These are phyloP conservation scores for Blumeriella jaapii DNA, from an alignment of 2,329 filamentous ascomycete genomes.

Conservation along the genomic window DNA sequence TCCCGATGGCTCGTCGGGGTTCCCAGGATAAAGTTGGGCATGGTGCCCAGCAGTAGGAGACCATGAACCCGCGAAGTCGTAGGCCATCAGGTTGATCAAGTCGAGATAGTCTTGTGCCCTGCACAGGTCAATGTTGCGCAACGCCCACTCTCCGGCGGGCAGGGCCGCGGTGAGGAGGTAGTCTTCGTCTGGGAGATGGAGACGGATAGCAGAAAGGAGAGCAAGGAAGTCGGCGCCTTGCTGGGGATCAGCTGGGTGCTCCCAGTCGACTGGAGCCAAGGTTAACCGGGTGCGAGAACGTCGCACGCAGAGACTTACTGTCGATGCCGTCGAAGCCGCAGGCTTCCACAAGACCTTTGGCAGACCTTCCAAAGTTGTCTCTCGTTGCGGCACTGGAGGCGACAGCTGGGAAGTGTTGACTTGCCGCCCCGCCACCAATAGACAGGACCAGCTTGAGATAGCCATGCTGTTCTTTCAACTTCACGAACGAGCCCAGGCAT, in stretches of 20 bases:
- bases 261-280: constrained; percentile 59
- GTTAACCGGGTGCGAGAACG: constrained; percentile 1
- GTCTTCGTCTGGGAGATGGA: constrained; percentile 53
- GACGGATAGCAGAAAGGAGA: constrained; percentile 54
- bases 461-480: constrained; percentile 58
- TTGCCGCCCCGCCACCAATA: constrained; percentile 57
- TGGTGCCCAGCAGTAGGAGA: constrained; percentile 58
- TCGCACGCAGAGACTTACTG: constrained; percentile 37
- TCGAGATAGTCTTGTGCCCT: constrained; percentile 56
- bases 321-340: constrained; percentile 68
- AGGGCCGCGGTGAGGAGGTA: constrained; percentile 64
- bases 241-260: constrained; percentile 54
- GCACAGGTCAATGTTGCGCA: constrained; percentile 58
- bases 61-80: constrained; percentile 70
- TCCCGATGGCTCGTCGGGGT: constrained; percentile 48
- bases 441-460: constrained; percentile 68
- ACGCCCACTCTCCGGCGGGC: constrained; percentile 52
- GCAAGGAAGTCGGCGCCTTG: constrained; percentile 61
- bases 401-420: constrained; percentile 55
- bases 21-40: constrained; percentile 57
- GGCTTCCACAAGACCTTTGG: constrained; percentile 53
- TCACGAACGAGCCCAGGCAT: constrained; percentile 61
- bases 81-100: constrained; percentile 68
- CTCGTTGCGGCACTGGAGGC: constrained; percentile 48
- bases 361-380: constrained; percentile 60